These are phyloP conservation scores for Lactarius pseudohatsudake DNA, from an alignment of 768 basidiomycete genomes.

Conservation along the genomic window DNA sequence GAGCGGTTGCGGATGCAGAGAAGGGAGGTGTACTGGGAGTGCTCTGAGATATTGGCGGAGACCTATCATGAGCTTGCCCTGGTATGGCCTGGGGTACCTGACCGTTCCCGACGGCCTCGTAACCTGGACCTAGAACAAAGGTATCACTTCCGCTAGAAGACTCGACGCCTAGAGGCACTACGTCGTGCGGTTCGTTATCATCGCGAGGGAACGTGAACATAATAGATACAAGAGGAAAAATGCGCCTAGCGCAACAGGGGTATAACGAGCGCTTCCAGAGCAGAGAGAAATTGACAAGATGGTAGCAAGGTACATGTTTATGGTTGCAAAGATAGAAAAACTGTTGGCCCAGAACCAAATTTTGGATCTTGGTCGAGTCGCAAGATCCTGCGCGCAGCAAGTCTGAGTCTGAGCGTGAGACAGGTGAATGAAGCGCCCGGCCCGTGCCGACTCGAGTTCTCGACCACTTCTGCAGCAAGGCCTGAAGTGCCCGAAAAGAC, in stretches of 20 bases:
- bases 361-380: neutral
- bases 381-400: no score
- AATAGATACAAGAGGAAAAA: neutral
- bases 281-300: neutral
- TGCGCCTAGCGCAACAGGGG: conserved; percentile 22
- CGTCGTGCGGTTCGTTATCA: neutral
- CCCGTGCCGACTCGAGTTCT: no score
- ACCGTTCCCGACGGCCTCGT: conserved; percentile 10
- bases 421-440: no score
- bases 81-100: conserved; percentile 20
- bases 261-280: conserved; percentile 21
- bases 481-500: neutral
- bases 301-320: neutral
- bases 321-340: neutral
- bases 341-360: conserved; percentile 16
- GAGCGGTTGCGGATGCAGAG: neutral
- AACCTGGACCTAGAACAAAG: conserved; percentile 20
- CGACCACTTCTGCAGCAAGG: no score
- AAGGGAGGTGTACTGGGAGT: neutral
- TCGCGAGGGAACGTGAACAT: neutral
- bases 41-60: conserved; percentile 1
- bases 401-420: no score
- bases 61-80: conserved; percentile 8
- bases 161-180: neutral
- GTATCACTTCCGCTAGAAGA: neutral